These are phyloP conservation scores for Nematodospora valgi DNA, from an alignment of 805 yeast species.

Conservation along the genomic window DNA sequence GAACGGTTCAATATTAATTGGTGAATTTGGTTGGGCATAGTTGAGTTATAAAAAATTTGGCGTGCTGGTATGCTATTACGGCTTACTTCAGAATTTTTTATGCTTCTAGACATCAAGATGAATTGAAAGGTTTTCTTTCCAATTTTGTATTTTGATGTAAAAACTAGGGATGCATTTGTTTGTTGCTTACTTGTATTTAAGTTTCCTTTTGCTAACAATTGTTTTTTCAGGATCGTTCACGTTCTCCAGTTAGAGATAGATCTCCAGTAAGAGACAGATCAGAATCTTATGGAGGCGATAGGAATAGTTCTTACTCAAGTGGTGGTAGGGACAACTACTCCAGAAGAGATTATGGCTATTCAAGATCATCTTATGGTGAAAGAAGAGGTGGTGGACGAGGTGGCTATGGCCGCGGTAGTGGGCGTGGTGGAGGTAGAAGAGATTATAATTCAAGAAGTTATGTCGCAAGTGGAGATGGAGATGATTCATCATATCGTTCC, in stretches of 20 bases:
- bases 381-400: conserved; percentile 20
- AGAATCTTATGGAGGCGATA: conserved; percentile 1
- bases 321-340: conserved; percentile 4
- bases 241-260: conserved; percentile 32
- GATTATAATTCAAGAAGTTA: conserved; percentile 16
- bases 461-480: conserved; percentile 24
- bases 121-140: too few relatives aligned
- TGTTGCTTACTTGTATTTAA: conserved; percentile 5
- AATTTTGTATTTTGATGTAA: too few relatives aligned
- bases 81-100: too few relatives aligned
- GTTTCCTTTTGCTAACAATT: conserved; percentile 18
- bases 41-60: too few relatives aligned
- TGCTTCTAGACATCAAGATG: too few relatives aligned
- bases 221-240: conserved; percentile 30
- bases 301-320: conserved; percentile 5
- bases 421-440: conserved; percentile 19
- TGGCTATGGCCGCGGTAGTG: conserved; percentile 18
- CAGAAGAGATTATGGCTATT: conserved; percentile 16
- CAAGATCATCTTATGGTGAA: conserved; percentile 5
- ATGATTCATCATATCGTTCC: conserved; percentile 21
- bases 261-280: conserved; percentile 9
- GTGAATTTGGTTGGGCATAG: too few relatives aligned
- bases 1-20: too few relatives aligned
- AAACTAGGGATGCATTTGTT: too few relatives aligned
- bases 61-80: too few relatives aligned